phyloP scores from a whole-genome alignment of 148 eudicot species.

The Agrostemma githago region DNA sequence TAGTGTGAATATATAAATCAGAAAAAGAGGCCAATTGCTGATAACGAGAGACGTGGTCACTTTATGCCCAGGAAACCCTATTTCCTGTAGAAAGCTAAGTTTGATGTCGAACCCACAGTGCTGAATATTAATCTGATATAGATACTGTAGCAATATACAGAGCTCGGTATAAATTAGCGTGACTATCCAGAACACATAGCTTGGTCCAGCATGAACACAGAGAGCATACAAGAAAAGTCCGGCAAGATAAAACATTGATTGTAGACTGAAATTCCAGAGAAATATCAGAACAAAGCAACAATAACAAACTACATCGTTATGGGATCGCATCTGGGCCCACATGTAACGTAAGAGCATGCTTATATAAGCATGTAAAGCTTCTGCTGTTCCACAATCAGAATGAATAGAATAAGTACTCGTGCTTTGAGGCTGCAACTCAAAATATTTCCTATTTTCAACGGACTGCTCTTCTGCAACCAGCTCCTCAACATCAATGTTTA shows the following conservation, averaged over 20 bases:
- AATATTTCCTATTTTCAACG: slow-evolving; percentile 37
- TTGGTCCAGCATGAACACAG: slow-evolving; percentile 84
- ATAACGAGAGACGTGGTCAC: slow-evolving; percentile 76
- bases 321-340: slow-evolving; percentile 92
- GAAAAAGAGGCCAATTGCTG: slow-evolving; percentile 66
- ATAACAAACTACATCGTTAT: slow-evolving; percentile 88
- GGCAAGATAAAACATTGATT: slow-evolving; percentile 87
- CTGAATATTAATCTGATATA: slow-evolving; percentile 86
- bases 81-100: slow-evolving; percentile 47
- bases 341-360: slow-evolving; percentile 63
- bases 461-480: slow-evolving; percentile 40
- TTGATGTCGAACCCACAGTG: slow-evolving; percentile 75
- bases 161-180: slow-evolving; percentile 82
- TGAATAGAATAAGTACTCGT: slow-evolving; percentile 52
- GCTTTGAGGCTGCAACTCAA: slow-evolving; percentile 40
- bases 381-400: slow-evolving; percentile 67
- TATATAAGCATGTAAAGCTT: slow-evolving; percentile 26
- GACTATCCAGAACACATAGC: slow-evolving; percentile 75
- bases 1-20: slow-evolving; percentile 89
- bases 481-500: slow-evolving; percentile 68
- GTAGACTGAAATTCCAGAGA: slow-evolving; percentile 94
- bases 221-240: slow-evolving; percentile 90
- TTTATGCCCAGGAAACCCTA: slow-evolving; percentile 64
- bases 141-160: slow-evolving; percentile 73
- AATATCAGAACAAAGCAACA: slow-evolving; percentile 85